Evolutionary conservation across 345 rosid genomes (phyloP), one percentile per base, ranked within the genome.

Genomic region (Acer saccharum): DNA sequence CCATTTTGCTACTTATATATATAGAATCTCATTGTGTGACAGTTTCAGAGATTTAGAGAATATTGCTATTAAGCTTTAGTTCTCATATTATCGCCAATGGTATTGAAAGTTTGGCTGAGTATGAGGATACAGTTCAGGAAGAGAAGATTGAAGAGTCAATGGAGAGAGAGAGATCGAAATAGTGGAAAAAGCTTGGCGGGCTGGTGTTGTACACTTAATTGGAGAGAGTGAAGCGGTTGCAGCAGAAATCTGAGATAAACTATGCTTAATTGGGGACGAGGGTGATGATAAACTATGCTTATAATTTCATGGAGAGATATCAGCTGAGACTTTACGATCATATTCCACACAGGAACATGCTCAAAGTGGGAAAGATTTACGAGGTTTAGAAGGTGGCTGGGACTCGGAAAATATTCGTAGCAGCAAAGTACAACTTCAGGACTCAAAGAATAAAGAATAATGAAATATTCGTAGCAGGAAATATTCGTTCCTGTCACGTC

Each of bases 361-460:
- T 89, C 21, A 89, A 87, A 75, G 87, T 87, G 4, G 90, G 89
- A 21, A 89, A 87, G 90, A 80, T 85, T 68, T 83, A 83, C 25
- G 82, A 84, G 39, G 84, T 89, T 25, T 64, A 64, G 41, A 63
- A 18, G 62, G 18, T 3, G 21, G 62, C 18, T 0, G 17, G 4
- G 58, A 14, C 10, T 6, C 9, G 0, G 8, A 8, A 41, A 41
- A 7, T 41, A 41, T 41, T 41, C 10, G 9, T 41, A 41, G 44
- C 44, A 41, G 9, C 1, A 7, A 41, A 41, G 44, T 41, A 7
- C 44, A 41, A 41, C 8, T 41, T 41, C 7, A 41, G 9, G 44
- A 25, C 25, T 25, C 25, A 25, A 25, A n/a, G n/a, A n/a, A n/a
- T n/a, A n/a, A n/a, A n/a, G n/a, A n/a, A n/a, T n/a, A n/a, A n/a